Percentiles rank a stretch among this genome's conserved stretches.
phyloP scores from a whole-genome alignment of 371 early-diverging fungal genomes.

The Saksenaea vasiformis region DNA sequence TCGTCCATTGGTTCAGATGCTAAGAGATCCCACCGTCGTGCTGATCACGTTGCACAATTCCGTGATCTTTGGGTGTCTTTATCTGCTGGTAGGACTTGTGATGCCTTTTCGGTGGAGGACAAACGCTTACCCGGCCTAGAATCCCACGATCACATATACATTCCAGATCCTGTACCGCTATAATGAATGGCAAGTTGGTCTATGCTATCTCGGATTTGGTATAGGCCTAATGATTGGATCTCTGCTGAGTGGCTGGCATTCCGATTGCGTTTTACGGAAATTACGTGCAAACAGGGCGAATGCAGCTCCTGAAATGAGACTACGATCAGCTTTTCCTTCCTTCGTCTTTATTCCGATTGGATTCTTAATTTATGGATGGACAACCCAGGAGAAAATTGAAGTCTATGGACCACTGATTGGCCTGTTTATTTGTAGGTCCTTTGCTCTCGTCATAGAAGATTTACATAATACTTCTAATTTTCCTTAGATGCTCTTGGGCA shows the following conservation, averaged over 20 bases:
- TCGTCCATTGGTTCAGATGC: constrained; percentile 20
- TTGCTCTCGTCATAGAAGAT: not conserved
- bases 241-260: constrained; percentile 44
- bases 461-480: not conserved
- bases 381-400: constrained; percentile 21
- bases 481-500: constrained; percentile 32
- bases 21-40: constrained; percentile 25
- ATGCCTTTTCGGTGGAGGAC: not conserved
- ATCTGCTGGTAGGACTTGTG: constrained; percentile 21
- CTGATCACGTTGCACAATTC: constrained; percentile 30
- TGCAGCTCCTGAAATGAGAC: constrained; percentile 42
- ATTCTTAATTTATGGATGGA: constrained; percentile 44
- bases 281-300: constrained; percentile 13
- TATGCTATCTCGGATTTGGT: constrained; percentile 50
- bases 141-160: constrained; percentile 42
- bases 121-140: constrained; percentile 17
- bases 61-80: constrained; percentile 29
- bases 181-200: constrained; percentile 38
- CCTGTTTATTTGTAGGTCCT: constrained; percentile 30
- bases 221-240: constrained; percentile 50
- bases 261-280: constrained; percentile 44
- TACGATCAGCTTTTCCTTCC: constrained; percentile 39
- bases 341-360: constrained; percentile 42
- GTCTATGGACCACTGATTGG: constrained; percentile 30
- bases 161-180: constrained; percentile 34